These are phyloP conservation scores for Rhododendron kiyosumense DNA, from an alignment of 148 eudicot genomes.

Conservation along the genomic window DNA sequence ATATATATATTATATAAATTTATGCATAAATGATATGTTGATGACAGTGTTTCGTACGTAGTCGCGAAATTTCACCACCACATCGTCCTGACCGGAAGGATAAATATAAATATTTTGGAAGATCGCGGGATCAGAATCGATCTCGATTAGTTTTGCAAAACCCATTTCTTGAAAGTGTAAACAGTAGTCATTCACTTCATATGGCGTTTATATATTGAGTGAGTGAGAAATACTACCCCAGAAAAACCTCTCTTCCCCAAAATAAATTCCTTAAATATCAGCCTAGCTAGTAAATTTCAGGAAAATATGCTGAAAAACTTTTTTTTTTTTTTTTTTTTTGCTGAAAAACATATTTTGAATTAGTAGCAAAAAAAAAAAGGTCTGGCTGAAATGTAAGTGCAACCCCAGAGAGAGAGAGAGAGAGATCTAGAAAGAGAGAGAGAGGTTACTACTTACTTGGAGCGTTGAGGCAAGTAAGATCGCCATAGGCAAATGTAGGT, in stretches of 20 bases:
- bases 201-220: not conserved
- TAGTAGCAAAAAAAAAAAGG: not conserved
- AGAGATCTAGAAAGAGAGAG: not conserved
- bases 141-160: too few relatives aligned
- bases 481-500: conserved; percentile 77
- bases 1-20: not conserved
- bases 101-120: not conserved
- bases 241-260: not conserved
- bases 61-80: too few relatives aligned
- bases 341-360: not conserved
- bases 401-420: not conserved
- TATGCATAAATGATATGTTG: not conserved
- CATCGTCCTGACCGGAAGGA: too few relatives aligned
- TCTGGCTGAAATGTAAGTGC: too few relatives aligned
- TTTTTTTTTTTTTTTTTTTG: too few relatives aligned
- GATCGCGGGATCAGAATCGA: not conserved
- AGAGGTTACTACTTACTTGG: conserved; percentile 20
- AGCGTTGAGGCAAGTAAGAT: conserved; percentile 29
- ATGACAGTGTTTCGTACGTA: too few relatives aligned
- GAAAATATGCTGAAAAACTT: not conserved
- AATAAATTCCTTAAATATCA: not conserved
- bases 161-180: not conserved
- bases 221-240: not conserved
- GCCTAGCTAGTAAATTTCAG: not conserved
- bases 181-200: not conserved